Evolutionary conservation across 495 filamentous ascomycete species (phyloP).

Genomic region (Xylaria grammica): DNA sequence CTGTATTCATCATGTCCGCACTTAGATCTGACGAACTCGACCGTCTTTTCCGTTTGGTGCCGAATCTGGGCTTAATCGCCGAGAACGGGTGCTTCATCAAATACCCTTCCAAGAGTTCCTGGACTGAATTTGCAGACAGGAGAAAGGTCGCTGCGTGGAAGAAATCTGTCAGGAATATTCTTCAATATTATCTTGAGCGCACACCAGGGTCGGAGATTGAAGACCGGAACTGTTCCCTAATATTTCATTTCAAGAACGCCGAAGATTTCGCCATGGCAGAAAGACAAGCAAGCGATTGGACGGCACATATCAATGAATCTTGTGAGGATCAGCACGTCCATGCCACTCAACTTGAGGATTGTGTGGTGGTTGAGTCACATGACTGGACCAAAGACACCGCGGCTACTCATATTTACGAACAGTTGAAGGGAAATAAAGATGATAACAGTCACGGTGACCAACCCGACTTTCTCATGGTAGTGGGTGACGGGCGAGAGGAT

Average conservation of each 20-base stretch:
- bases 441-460: constrained; percentile 52
- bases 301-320: constrained; percentile 91
- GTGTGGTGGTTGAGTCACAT: constrained; percentile 78
- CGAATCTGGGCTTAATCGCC: constrained; percentile 82
- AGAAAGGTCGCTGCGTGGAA: constrained; percentile 76
- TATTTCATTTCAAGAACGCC: constrained; percentile 84
- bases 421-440: constrained; percentile 48
- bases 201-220: constrained; percentile 87
- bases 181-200: constrained; percentile 86
- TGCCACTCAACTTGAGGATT: constrained; percentile 77
- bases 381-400: constrained; percentile 86
- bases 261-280: constrained; percentile 74
- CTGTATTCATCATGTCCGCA: constrained; percentile 93
- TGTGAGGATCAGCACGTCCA: constrained; percentile 81
- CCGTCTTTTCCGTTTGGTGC: constrained; percentile 76
- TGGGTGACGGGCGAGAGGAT: constrained; percentile 89
- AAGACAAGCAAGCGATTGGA: constrained; percentile 82
- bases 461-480: constrained; percentile 80
- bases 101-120: constrained; percentile 66
- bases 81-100: constrained; percentile 92
- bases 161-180: constrained; percentile 71
- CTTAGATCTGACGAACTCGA: constrained; percentile 87
- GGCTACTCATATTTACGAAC: constrained; percentile 69
- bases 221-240: constrained; percentile 80
- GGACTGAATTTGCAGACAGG: constrained; percentile 75